Evolutionary conservation across 2,329 filamentous ascomycete genomes (phyloP).

Genomic region (Xylariomycetidae sp.): DNA sequence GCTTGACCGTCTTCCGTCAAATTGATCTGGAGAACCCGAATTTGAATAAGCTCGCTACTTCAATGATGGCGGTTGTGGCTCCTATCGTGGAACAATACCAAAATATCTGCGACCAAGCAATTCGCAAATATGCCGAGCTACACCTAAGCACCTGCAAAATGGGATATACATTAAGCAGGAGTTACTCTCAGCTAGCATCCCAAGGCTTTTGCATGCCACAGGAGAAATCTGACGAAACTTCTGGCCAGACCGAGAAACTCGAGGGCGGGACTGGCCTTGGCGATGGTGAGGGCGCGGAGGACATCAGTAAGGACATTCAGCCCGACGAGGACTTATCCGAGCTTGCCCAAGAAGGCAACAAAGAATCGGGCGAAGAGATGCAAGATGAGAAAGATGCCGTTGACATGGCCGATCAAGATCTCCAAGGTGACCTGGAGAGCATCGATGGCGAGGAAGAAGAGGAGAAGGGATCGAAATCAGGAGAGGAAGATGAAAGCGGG

Average conservation of each 20-base stretch:
- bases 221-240: conserved; percentile 69
- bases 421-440: conserved; percentile 77
- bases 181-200: conserved; percentile 72
- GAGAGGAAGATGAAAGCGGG: conserved; percentile 60
- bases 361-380: conserved; percentile 60
- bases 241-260: conserved; percentile 69
- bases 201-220: conserved; percentile 90
- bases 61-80: conserved; percentile 55
- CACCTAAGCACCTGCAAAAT: conserved; percentile 71
- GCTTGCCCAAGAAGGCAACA: conserved; percentile 77
- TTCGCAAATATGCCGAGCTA: conserved; percentile 56
- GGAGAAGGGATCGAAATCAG: conserved; percentile 55
- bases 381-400: conserved; percentile 80
- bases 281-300: conserved; percentile 90
- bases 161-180: conserved; percentile 68
- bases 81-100: conserved; percentile 75
- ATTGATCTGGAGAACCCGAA: conserved; percentile 37
- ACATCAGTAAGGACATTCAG: conserved; percentile 95
- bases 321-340: conserved; percentile 92
- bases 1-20: conserved; percentile 17
- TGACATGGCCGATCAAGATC: conserved; percentile 88
- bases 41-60: conserved; percentile 42
- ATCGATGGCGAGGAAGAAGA: conserved; percentile 59
- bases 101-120: conserved; percentile 52
- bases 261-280: conserved; percentile 91